Evolutionary conservation across 1,284 basidiomycete species (phyloP), one percentile per base, ranked within the genome.

Genomic region (Cryptococcus sp.): DNA sequence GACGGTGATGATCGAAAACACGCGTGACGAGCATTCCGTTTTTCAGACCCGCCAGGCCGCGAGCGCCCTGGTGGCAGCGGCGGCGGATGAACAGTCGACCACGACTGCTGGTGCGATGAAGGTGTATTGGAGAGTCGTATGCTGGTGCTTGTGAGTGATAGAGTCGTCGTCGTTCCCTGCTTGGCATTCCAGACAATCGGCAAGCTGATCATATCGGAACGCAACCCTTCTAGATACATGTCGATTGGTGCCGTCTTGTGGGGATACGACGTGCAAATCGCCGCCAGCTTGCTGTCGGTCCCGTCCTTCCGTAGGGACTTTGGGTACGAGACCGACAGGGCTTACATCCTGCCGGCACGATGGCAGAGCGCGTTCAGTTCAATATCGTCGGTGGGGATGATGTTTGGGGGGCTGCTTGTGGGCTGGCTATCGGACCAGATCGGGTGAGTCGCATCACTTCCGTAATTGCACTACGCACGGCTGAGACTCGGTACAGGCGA

Each of bases 331-430:
- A 54, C 43, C n/a, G 45, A 52, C 9, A 53, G 39, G 3, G 38
- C 46, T 16, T 55, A 51, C 21, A 53, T 63, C 20, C 28, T 63
- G 12, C 55, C 53, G 8, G 62, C 62, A 4, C 49, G 59, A 28
- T 63, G 62, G 62, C 62, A 63, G 45, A 58, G 55, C 40, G 62
- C 56, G 3, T 59, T 63, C 54, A 63, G 56, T 42, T 63, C 62
- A 6, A 56, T 50, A 12, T 54, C 52, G 7, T 63, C 62, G 4
- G 56, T 63, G 23, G 62, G 62, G 16, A 59, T 59, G 2, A 55
- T 61, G 47, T 61, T 63, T 42, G 62, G 59, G 11, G 62, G 59
- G 5, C 42, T 63, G 6, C 37, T 35, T 11, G 50, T 61, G 15
- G 62, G 62, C 7, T 59, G 46, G 50, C 20, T 63, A 4, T 56